Evolutionary conservation across 495 filamentous ascomycete genomes (phyloP).

Genomic region (Podospora anserina): DNA sequence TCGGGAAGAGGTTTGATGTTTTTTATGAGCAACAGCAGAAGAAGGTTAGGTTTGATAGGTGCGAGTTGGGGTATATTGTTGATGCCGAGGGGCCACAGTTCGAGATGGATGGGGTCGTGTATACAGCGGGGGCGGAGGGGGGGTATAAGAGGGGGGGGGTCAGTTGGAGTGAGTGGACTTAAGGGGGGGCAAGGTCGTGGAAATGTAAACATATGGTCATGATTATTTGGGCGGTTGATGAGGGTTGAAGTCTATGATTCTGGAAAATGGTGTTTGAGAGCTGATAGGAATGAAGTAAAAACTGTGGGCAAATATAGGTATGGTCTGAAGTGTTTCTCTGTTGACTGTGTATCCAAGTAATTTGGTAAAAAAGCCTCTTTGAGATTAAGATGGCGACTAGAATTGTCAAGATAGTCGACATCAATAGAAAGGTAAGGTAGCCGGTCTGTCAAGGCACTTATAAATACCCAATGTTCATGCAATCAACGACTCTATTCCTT

Average conservation of each 20-base stretch:
- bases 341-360: too few species aligned
- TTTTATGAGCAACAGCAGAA: slow-evolving; percentile 53
- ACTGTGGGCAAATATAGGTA: too few species aligned
- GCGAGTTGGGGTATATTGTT: slow-evolving; percentile 58
- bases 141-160: slow-evolving; percentile 17
- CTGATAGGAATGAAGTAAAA: too few species aligned
- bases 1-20: slow-evolving; percentile 50
- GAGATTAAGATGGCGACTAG: too few species aligned
- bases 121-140: not conserved
- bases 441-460: too few species aligned
- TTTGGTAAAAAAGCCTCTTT: too few species aligned
- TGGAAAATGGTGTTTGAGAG: too few species aligned
- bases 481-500: too few species aligned
- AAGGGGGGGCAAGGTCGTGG: not conserved
- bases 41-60: slow-evolving; percentile 53
- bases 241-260: not conserved
- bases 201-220: not conserved
- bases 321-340: too few species aligned
- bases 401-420: too few species aligned
- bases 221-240: not conserved
- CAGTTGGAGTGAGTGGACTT: slow-evolving; percentile 35
- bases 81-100: slow-evolving; percentile 61
- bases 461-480: too few species aligned
- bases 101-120: slow-evolving; percentile 30
- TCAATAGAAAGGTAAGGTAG: too few species aligned